These are phyloP conservation scores for Adansonia madagascariensis DNA, from an alignment of 441 rosid genomes.

Conservation along the genomic window DNA sequence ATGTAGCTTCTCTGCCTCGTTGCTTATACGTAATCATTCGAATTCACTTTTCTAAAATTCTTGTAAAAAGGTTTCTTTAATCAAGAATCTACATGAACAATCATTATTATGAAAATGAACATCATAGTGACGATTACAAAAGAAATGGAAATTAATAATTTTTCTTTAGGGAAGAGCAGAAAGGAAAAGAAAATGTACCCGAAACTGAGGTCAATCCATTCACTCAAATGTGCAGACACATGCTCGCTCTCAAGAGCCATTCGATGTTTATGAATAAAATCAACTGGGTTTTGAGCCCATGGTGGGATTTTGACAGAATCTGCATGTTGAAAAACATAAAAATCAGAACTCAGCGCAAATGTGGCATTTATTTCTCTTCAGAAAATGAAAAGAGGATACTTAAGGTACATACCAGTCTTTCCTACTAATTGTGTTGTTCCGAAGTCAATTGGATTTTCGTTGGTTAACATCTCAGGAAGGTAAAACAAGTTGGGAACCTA, in stretches of 20 bases:
- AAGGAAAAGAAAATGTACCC: conserved; percentile 57
- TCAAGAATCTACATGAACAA: conserved; percentile 5
- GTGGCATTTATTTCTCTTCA: conserved; percentile 22
- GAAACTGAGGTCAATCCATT: conserved; percentile 98
- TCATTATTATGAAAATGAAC: neutral
- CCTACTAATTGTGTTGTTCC: conserved; percentile 89
- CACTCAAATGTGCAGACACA: conserved; percentile 93
- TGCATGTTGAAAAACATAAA: conserved; percentile 41
- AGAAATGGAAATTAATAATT: conserved; percentile 25
- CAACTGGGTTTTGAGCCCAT: conserved; percentile 93
- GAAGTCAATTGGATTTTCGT: conserved; percentile 82
- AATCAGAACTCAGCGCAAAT: conserved; percentile 19
- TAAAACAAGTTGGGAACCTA: conserved; percentile 98
- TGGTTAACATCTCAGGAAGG: conserved; percentile 90
- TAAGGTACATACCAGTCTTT: conserved; percentile 74
- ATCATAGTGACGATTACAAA: neutral
- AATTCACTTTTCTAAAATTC: conserved; percentile 31
- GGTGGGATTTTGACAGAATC: conserved; percentile 94
- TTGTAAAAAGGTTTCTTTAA: neutral
- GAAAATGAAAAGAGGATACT: conserved; percentile 26
- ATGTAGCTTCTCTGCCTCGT: conserved; percentile 98
- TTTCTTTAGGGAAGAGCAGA: conserved; percentile 16
- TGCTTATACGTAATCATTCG: conserved; percentile 76
- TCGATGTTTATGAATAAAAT: conserved; percentile 93
- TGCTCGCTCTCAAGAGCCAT: conserved; percentile 96